phyloP scores from a whole-genome alignment of 1,139 yeast genomes.

The Sugiyamaella castrensis region DNA sequence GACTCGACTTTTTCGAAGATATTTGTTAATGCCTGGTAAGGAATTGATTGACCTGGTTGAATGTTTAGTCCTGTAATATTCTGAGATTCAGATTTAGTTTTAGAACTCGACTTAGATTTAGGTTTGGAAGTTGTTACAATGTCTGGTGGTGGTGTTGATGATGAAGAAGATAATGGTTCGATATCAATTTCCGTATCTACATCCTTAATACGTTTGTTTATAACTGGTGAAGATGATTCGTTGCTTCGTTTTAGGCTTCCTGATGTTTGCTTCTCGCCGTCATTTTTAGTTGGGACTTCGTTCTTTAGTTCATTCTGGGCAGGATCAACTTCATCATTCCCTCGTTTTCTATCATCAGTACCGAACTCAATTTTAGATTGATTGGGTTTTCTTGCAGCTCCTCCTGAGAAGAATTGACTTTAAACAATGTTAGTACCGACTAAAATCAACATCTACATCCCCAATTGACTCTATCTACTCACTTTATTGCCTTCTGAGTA shows the following conservation, averaged over 20 bases:
- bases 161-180: too few species aligned
- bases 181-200: background rate
- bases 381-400: constrained; percentile 2
- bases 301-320: background rate
- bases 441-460: background rate
- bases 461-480: background rate
- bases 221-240: too few species aligned
- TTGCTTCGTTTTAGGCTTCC: too few species aligned
- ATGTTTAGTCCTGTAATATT: background rate
- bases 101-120: background rate
- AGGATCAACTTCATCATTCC: background rate
- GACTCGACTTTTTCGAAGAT: constrained; percentile 73
- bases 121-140: background rate
- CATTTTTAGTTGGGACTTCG: background rate
- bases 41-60: constrained; percentile 8
- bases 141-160: background rate
- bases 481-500: constrained; percentile 11
- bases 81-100: background rate
- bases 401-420: constrained; percentile 9
- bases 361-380: background rate
- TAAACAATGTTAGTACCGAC: background rate
- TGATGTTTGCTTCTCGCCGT: background rate
- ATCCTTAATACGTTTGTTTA: background rate
- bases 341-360: background rate
- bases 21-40: constrained; percentile 45